phyloP scores from a whole-genome alignment of 2,329 filamentous ascomycete genomes.

The Fusarium aywerte region DNA sequence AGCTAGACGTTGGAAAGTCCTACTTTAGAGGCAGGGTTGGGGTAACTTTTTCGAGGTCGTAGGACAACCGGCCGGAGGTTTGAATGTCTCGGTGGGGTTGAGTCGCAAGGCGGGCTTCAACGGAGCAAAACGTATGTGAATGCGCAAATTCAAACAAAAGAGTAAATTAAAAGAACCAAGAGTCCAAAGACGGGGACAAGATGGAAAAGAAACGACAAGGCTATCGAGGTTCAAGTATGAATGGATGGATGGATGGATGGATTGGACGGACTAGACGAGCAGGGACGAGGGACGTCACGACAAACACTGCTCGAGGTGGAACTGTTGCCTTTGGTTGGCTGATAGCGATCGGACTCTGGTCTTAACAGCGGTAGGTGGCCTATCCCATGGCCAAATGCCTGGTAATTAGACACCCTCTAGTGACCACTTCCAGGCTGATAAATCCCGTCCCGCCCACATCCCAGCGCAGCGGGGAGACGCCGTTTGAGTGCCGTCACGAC shows the following conservation, averaged over 20 bases:
- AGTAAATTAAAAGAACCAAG: conserved; percentile 20
- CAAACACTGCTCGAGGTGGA: conserved; percentile 3
- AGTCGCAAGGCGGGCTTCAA: conserved; percentile 5
- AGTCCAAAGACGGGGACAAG: conserved; percentile 18
- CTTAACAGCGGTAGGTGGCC: conserved; percentile 6
- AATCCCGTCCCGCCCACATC: conserved; percentile 19
- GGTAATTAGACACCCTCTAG: conserved; percentile 31
- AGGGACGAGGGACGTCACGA: conserved; percentile 39
- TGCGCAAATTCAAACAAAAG: conserved; percentile 17
- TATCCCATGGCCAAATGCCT: not conserved
- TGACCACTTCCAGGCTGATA: conserved; percentile 21
- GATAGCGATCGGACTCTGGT: conserved; percentile 17
- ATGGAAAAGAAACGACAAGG: conserved; percentile 39
- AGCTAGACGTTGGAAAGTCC: conserved; percentile 15
- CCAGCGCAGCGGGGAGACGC: conserved; percentile 21
- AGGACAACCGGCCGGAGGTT: conserved; percentile 15
- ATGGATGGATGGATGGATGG: not conserved
- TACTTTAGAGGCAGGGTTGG: conserved; percentile 6
- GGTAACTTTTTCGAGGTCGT: conserved; percentile 23
- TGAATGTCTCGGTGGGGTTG: conserved; percentile 19
- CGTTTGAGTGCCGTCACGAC: conserved; percentile 30
- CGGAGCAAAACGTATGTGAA: conserved; percentile 2
- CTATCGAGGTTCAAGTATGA: conserved; percentile 29
- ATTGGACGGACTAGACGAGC: conserved; percentile 9
- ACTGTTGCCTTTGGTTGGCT: conserved; percentile 28